phyloP scores from a whole-genome alignment of 306 rosid species.

The peach (Prunus persica) region Prunus_persica_NCBIv2 NC_034010.1:26628001-26628500 shows the following conservation, averaged over 20 bases:
- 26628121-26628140: background rate
- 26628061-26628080: background rate
- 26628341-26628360: background rate
- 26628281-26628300: background rate
- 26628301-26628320: background rate
- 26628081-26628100: conserved; percentile 3
- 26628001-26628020: conserved; percentile 3
- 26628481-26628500: conserved; percentile 93
- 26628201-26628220: background rate
- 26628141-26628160: background rate
- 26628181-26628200: background rate
- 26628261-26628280: background rate
- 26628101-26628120: background rate
- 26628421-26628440: conserved; percentile 47
- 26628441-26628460: conserved; percentile 98
- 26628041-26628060: background rate
- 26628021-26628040: background rate
- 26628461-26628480: conserved; percentile 95
- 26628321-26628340: background rate
- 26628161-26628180: background rate
- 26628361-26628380: background rate
- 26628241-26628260: background rate
- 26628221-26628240: background rate
- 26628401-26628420: conserved; percentile 20
- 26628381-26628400: conserved; percentile 6